Base-by-base conservation (phyloP, 78 protist genomes). In the Speleostelium caveatum region DNA sequence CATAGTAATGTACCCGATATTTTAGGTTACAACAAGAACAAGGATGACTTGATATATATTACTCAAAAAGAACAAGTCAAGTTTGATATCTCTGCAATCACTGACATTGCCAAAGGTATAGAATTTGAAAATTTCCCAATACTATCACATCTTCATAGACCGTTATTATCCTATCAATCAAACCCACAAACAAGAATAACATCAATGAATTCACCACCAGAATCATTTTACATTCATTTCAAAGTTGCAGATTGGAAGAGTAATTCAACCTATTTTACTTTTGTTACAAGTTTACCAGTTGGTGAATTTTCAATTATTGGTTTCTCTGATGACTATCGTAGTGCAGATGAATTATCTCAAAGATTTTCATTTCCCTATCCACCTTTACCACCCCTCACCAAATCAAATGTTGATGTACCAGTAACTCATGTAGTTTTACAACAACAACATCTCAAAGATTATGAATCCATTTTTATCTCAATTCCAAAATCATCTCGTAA, bases 1-100 rank as follows among this genome's bases (percentile, higher is more conserved):
- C 67, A 83, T 53, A 69, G 79, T 45, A 45, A 83, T 63, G 91
- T 69, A 26, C 91, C 91, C 12, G 79, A 83, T 22, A 21, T 59
- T 22, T 39, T 83, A 4, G 91, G 91, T 26, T 41, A 42, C 55
- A 60, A 6, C 53, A 14, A 14, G n/a, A 45, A 45, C 53, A 45
- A 45, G n/a, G 6, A 45, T 45, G 6, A 6, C 6, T 45, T 10
- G 6, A 45, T 45, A 45, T 45, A 45, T 45, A 45, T 14, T 45
- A 45, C 53, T 10, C 6, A 45, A 45, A 45, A 10, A 14, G 10
- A 10, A 14, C 6, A 45, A 14, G 16, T n/a, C 56, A 69, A 79
- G 28, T 35, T 56, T 19, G 79, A 69, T 59, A 41, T 63, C 14
- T 53, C 41, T 8, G 28, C 91, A 42, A 32, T 83, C 5, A 60